phyloP scores from a whole-genome alignment of 2,329 filamentous ascomycete genomes.

The Xylariaceae sp. region DNA sequence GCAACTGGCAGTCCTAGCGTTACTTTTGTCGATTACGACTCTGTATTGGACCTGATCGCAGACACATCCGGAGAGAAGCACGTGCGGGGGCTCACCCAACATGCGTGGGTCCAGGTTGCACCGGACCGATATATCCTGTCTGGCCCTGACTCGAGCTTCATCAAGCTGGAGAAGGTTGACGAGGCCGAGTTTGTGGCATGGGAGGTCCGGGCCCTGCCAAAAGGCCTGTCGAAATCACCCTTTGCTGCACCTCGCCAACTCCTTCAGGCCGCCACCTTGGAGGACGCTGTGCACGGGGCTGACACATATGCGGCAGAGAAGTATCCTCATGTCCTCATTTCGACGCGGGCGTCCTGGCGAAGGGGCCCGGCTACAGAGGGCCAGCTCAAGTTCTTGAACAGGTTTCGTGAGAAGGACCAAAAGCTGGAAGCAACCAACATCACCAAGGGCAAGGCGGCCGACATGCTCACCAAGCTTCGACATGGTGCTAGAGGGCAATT shows the following conservation, averaged over 20 bases:
- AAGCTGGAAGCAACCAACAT: slow-evolving; percentile 51
- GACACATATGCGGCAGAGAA: slow-evolving; percentile 70
- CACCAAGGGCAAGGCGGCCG: slow-evolving; percentile 73
- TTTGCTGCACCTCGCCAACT: slow-evolving; percentile 66
- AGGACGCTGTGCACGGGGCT: slow-evolving; percentile 73
- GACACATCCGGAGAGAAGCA: slow-evolving; percentile 75
- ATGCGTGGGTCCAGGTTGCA: slow-evolving; percentile 80
- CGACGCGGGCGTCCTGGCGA: slow-evolving; percentile 65
- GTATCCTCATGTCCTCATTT: slow-evolving; percentile 64
- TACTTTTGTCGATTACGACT: slow-evolving; percentile 85
- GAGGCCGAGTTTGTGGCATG: slow-evolving; percentile 37
- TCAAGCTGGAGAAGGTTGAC: slow-evolving; percentile 45
- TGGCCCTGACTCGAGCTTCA: slow-evolving; percentile 56
- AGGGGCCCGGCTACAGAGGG: slow-evolving; percentile 55
- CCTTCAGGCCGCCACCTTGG: slow-evolving; percentile 58
- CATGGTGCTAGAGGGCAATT: slow-evolving; percentile 70
- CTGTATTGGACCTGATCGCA: slow-evolving; percentile 81
- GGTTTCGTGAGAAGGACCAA: slow-evolving; percentile 49
- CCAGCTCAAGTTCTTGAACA: slow-evolving; percentile 67
- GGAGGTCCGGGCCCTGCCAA: slow-evolving; percentile 44
- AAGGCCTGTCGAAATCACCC: slow-evolving; percentile 45
- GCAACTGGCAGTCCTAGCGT: slow-evolving; percentile 39
- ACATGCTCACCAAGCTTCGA: slow-evolving; percentile 90
- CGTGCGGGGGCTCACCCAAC: slow-evolving; percentile 67
- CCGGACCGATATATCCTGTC: slow-evolving; percentile 65